Evolutionary conservation across 108 stramenopile genomes (phyloP).

Genomic region (Skeletonema costatum): DNA sequence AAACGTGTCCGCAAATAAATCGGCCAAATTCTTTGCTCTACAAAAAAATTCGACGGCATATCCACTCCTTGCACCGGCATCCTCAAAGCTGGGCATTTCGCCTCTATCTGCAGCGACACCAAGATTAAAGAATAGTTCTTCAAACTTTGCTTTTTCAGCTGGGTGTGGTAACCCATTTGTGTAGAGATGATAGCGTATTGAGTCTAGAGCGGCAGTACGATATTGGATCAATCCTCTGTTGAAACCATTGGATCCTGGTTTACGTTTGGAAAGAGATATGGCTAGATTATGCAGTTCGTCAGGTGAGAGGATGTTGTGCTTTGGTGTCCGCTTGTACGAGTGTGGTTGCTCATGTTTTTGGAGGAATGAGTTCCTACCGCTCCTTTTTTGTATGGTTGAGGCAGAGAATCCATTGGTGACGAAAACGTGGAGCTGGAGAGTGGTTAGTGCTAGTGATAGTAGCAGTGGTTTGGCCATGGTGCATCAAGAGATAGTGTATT

Average conservation of each 20-base stretch:
- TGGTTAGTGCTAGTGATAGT: neutral
- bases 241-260: slow-evolving; percentile 25
- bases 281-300: slow-evolving; percentile 35
- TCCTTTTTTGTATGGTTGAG: neutral
- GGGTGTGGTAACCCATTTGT: slow-evolving; percentile 39
- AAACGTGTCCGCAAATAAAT: slow-evolving; percentile 40
- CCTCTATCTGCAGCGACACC: slow-evolving; percentile 58
- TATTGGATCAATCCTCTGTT: slow-evolving; percentile 38
- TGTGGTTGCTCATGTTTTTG: neutral
- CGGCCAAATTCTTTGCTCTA: slow-evolving; percentile 46
- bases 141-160: slow-evolving; percentile 24
- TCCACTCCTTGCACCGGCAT: slow-evolving; percentile 54
- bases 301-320: slow-evolving; percentile 5
- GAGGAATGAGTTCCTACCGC: slow-evolving; percentile 1
- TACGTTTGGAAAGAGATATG: slow-evolving; percentile 1
- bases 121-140: slow-evolving; percentile 35
- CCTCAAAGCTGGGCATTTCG: slow-evolving; percentile 51
- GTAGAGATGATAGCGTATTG: slow-evolving; percentile 39
- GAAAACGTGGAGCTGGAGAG: neutral
- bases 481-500: too few relatives aligned
- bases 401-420: neutral
- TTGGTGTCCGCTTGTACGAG: neutral
- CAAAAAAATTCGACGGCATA: slow-evolving; percentile 65
- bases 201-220: slow-evolving; percentile 14
- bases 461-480: neutral